Conservation (phyloP, 1,284 basidiomycete genomes). For the Moesziomyces sp. region DNA sequence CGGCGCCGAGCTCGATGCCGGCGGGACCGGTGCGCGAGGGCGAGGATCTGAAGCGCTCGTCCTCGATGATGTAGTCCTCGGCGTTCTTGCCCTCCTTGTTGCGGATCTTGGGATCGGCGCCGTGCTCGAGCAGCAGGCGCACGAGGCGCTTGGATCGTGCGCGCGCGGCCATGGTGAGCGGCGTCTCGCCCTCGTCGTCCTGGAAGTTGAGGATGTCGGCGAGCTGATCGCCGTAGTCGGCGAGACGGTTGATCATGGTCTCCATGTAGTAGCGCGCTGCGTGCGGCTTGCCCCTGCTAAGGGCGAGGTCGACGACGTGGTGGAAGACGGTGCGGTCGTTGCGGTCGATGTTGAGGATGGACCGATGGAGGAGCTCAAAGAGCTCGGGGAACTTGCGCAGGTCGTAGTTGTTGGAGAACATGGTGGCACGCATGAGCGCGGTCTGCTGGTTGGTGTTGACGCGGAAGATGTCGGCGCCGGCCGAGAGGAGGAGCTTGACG, state of each 20-base stretch:
- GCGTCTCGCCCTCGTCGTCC: constrained; percentile 98
- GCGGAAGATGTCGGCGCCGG: constrained; percentile 95
- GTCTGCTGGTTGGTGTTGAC: constrained; percentile 98
- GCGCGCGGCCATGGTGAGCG: constrained; percentile 93
- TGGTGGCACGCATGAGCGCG: constrained; percentile 96
- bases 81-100: constrained; percentile 97
- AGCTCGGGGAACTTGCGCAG: constrained; percentile 98
- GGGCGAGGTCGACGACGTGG: constrained; percentile 97
- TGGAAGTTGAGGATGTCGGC: constrained; percentile 99
- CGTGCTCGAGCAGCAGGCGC: constrained; percentile 93
- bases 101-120: constrained; percentile 92
- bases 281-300: constrained; percentile 96
- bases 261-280: constrained; percentile 99
- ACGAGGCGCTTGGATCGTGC: constrained; percentile 97
- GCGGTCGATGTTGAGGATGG: constrained; percentile 98
- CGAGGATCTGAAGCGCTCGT: constrained; percentile 94
- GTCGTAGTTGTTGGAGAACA: constrained; percentile 99
- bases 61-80: constrained; percentile 98
- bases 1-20: constrained; percentile 43
- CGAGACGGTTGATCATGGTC: constrained; percentile 85
- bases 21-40: constrained; percentile 70
- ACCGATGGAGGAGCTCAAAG: constrained; percentile 94
- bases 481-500: constrained; percentile 91
- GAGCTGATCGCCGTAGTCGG: constrained; percentile 95
- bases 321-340: constrained; percentile 98